These are phyloP conservation scores for Populus davidiana DNA, from an alignment of 345 rosid genomes.

Conservation along the genomic window DNA sequence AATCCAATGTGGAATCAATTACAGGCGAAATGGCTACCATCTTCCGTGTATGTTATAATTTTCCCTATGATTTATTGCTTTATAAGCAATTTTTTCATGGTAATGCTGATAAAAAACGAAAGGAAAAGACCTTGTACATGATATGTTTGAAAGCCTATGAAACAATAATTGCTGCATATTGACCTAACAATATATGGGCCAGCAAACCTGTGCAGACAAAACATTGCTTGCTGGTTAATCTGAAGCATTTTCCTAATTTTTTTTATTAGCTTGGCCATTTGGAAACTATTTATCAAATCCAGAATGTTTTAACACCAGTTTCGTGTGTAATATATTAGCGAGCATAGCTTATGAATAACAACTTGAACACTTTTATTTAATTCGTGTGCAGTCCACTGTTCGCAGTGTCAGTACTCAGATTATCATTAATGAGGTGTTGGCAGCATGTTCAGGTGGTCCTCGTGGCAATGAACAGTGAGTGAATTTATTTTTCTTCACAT, in stretches of 20 bases:
- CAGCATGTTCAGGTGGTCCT: constrained; percentile 66
- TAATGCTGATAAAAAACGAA: neutral
- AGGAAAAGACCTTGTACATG: neutral
- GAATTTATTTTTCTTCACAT: neutral
- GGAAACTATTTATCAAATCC: neutral
- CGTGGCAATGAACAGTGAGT: constrained; percentile 87
- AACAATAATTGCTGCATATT: neutral
- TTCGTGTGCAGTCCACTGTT: constrained; percentile 52
- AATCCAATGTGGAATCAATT: constrained; percentile 81
- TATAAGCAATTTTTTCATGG: neutral
- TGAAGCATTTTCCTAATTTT: no score
- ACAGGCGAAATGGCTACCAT: constrained; percentile 70
- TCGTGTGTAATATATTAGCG: neutral
- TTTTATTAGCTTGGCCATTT: neutral
- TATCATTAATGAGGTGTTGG: constrained; percentile 69
- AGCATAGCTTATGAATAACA: neutral
- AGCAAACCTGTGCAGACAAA: neutral
- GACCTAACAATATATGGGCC: neutral
- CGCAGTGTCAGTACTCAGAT: constrained; percentile 67
- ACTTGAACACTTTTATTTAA: constrained; percentile 18
- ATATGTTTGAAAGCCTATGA: neutral
- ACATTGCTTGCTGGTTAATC: neutral
- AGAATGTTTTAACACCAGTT: neutral
- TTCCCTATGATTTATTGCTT: neutral
- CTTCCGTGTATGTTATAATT: constrained; percentile 49